These are phyloP conservation scores for Fusarium nodosum DNA, from an alignment of 2,329 filamentous ascomycete species.

Conservation along the genomic window DNA sequence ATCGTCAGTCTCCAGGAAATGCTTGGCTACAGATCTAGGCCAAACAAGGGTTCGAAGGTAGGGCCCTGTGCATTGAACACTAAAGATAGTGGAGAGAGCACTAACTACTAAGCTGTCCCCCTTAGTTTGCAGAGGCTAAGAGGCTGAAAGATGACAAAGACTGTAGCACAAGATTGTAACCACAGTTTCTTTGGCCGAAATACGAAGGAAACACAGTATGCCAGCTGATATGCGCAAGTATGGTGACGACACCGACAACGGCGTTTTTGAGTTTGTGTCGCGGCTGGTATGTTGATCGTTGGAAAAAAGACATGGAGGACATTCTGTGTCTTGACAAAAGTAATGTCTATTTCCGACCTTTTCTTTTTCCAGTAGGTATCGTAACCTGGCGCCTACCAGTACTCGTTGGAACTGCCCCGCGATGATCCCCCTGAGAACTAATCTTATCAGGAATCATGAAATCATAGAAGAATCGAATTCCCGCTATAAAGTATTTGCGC, in stretches of 20 bases:
- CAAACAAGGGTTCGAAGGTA: slow-evolving; percentile 13
- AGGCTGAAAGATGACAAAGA: neutral
- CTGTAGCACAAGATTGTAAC: neutral
- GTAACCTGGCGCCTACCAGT: neutral
- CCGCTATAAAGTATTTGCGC: neutral
- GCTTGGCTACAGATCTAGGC: slow-evolving; percentile 10
- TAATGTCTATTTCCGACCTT: neutral
- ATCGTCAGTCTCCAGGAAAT: slow-evolving; percentile 10
- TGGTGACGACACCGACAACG: neutral
- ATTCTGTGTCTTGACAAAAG: neutral
- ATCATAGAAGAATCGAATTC: slow-evolving; percentile 17
- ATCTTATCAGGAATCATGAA: slow-evolving; percentile 23
- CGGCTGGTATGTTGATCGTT: neutral
- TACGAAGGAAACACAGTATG: neutral
- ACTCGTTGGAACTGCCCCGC: slow-evolving; percentile 6
- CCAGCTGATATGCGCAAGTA: neutral
- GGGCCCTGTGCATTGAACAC: neutral
- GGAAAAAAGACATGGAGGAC: too few species aligned
- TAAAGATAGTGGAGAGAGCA: neutral
- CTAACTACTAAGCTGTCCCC: neutral
- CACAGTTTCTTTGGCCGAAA: neutral
- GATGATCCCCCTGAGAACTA: slow-evolving; percentile 38
- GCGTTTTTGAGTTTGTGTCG: neutral
- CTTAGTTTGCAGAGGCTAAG: neutral
- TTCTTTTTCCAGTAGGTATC: neutral